Base-by-base conservation (phyloP, 495 filamentous ascomycete genomes). In the Lophiostoma macrostomum region DNA sequence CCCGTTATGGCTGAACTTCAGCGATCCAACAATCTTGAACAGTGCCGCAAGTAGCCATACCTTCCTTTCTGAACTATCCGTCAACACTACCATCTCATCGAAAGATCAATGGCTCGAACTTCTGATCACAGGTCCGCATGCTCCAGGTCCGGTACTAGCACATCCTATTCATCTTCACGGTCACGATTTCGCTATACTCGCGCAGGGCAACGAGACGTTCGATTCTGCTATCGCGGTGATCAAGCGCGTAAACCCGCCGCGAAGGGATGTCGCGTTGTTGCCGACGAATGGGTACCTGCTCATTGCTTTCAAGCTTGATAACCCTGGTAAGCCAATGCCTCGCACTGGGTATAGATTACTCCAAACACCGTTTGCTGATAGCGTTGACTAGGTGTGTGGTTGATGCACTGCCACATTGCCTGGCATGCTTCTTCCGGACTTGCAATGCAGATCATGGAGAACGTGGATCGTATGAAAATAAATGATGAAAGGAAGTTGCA, bases 121-220 rank as follows among this genome's bases (percentile, higher is more conserved):
- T 18, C 35, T 38, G 8, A 38, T 38, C 7, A 10, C 35, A 7
- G 35, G 35, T 16, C 31, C 11, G 1, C 6, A 20, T 41, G 16
- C 38, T 56, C 53, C 8, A 46, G 41, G 0, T 69, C 12, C 61
- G 24, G n/a, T n/a, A 32, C 29, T 32, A n/a, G 8, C 29, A 32
- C 29, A 32, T 7, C n/a, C n/a, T n/a, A 61, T 68, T 20, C 65
- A 68, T 42, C 50, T 68, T 4, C 65, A 68, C 40, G 65, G 65
- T 23, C 65, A 68, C 37, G 65, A 68, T 50, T 68, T 66, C 50
- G 63, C 39, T 38, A 40, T 66, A 11, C 56, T 68, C 18, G 22
- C 45, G n/a, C 29, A 40, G 11, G 38, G 34, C 6, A 19, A 47
- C 13, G 12, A 40, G 29, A 38, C 7, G 28, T 50, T 13, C 10